Evolutionary conservation across 2,329 filamentous ascomycete species (phyloP).

Genomic region (Cladosporium sp.): DNA sequence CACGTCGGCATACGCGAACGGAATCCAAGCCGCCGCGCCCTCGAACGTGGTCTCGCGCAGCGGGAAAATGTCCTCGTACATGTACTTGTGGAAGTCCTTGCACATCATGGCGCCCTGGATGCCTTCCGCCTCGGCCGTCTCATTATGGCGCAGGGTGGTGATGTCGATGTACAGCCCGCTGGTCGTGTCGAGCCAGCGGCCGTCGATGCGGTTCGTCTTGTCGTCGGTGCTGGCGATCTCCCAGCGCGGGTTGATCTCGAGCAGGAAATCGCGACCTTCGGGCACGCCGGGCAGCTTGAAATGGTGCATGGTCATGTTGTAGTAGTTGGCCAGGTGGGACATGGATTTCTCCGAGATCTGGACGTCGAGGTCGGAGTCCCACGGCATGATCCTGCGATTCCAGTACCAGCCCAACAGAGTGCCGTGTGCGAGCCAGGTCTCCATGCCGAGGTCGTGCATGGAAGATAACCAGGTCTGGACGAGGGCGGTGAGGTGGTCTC

Average conservation of each 20-base stretch:
- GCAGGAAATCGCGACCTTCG: constrained; percentile 41
- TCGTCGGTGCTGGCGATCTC: constrained; percentile 43
- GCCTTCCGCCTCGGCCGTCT: constrained; percentile 35
- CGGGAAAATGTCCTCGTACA: constrained; percentile 52
- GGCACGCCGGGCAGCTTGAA: constrained; percentile 25
- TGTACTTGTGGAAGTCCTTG: constrained; percentile 54
- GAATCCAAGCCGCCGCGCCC: constrained; percentile 49
- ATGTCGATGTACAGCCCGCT: constrained; percentile 60
- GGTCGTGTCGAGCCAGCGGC: constrained; percentile 56
- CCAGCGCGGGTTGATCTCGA: constrained; percentile 57
- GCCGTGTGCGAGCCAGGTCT: constrained; percentile 62
- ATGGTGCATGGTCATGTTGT: constrained; percentile 58
- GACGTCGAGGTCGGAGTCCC: constrained; percentile 59
- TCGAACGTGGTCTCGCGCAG: constrained; percentile 53
- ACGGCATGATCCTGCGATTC: constrained; percentile 57
- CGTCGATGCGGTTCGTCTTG: constrained; percentile 53
- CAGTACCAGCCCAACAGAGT: constrained; percentile 59
- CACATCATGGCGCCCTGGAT: constrained; percentile 45
- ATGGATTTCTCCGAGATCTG: constrained; percentile 53
- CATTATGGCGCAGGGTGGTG: constrained; percentile 50
- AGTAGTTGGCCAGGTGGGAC: constrained; percentile 52
- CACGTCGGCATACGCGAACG: constrained; percentile 52
- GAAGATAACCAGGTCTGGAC: constrained; percentile 53
- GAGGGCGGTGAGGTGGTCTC: constrained; percentile 45
- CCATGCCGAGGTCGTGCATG: constrained; percentile 51